Percentiles rank a stretch among this genome's conserved stretches.
Evolutionary conservation across 2,329 filamentous ascomycete genomes (phyloP).

Genomic region (Anthostomella pinea): DNA sequence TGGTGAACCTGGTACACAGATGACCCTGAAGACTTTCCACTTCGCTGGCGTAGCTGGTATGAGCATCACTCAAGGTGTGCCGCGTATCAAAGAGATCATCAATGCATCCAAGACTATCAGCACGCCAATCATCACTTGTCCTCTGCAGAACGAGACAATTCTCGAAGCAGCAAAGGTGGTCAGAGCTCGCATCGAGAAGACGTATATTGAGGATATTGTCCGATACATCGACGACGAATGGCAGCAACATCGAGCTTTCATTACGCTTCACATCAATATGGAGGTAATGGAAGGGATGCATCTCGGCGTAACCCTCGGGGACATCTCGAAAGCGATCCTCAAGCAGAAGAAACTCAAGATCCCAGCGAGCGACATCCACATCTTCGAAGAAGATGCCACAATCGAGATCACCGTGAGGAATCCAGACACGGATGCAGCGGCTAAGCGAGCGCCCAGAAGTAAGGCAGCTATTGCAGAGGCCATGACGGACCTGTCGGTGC

Average conservation of each 20-base stretch:
- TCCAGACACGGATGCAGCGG: conserved; percentile 46
- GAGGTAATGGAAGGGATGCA: conserved; percentile 76
- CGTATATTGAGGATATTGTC: conserved; percentile 78
- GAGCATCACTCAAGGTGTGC: conserved; percentile 99
- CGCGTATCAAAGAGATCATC: conserved; percentile 99
- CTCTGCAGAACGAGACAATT: conserved; percentile 70
- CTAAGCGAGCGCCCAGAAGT: conserved; percentile 45
- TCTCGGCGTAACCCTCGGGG: conserved; percentile 69
- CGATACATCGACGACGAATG: conserved; percentile 84
- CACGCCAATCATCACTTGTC: conserved; percentile 89
- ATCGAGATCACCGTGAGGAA: conserved; percentile 73
- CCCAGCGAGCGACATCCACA: conserved; percentile 60
- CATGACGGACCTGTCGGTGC: conserved; percentile 65
- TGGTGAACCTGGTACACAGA: conserved; percentile 96
- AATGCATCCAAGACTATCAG: conserved; percentile 93
- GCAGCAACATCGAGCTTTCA: conserved; percentile 70
- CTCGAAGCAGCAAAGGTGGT: conserved; percentile 84
- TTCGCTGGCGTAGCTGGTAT: conserved; percentile 99
- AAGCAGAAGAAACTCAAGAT: conserved; percentile 82
- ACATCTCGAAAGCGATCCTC: conserved; percentile 75
- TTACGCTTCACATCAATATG: conserved; percentile 79
- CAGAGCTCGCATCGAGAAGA: conserved; percentile 93
- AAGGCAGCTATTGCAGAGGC: conserved; percentile 49
- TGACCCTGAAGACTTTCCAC: conserved; percentile 99
- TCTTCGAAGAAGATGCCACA: conserved; percentile 50